Percentiles rank a stretch among this genome's conserved stretches.
Evolutionary conservation across 2,329 filamentous ascomycete species (phyloP).

Genomic region (Colletotrichum chrysophilum): DNA sequence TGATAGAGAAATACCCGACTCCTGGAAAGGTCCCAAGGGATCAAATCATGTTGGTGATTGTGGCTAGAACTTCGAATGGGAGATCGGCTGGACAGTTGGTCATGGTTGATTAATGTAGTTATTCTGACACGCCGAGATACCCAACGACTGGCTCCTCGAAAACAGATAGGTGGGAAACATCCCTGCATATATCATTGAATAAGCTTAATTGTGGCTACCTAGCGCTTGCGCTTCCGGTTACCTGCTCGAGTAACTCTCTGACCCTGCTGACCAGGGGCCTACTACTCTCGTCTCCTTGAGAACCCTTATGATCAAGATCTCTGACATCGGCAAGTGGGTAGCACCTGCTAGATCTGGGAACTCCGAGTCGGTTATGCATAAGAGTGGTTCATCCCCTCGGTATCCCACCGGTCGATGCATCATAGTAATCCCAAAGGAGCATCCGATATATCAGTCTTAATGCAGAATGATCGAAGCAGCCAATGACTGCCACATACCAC

Average conservation of each 20-base stretch:
- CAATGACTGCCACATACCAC: background rate
- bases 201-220: background rate
- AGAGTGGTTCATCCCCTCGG: background rate
- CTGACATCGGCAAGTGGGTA: background rate
- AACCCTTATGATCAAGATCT: background rate
- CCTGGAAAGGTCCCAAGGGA: background rate
- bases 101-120: background rate
- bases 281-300: background rate
- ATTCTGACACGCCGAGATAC: background rate
- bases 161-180: background rate
- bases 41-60: constrained; percentile 3
- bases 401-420: background rate
- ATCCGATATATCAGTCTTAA: background rate
- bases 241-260: background rate
- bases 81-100: background rate
- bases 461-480: background rate
- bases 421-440: background rate
- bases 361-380: background rate
- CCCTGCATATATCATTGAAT: background rate
- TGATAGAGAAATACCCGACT: background rate
- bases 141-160: background rate
- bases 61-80: background rate
- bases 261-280: background rate
- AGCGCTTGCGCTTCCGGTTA: background rate
- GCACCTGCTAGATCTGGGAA: background rate